Conservation (phyloP, 495 filamentous ascomycete species). For the Xylaria longipes region DNA sequence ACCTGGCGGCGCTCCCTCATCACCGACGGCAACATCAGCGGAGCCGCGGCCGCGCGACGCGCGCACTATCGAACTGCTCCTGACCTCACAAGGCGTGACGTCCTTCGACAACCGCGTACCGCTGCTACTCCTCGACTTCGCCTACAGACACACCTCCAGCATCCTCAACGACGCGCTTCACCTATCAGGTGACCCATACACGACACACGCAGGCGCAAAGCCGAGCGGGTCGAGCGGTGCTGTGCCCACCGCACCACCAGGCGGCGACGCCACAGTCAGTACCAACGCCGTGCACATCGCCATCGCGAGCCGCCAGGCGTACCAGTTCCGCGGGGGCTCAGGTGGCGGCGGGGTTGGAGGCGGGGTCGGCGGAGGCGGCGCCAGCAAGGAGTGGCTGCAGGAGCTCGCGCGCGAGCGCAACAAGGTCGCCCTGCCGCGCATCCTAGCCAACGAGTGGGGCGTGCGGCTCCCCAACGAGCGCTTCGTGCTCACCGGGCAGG, state of each 20-base stretch:
- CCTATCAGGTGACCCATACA: conserved; percentile 68
- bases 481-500: conserved; percentile 84
- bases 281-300: conserved; percentile 58
- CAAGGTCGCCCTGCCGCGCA: conserved; percentile 75
- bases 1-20: conserved; percentile 36
- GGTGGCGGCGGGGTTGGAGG: conserved; percentile 28
- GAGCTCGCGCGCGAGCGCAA: conserved; percentile 87
- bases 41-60: conserved; percentile 87
- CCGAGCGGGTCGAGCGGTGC: conserved; percentile 53
- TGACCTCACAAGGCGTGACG: conserved; percentile 84
- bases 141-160: conserved; percentile 79
- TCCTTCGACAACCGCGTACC: conserved; percentile 94
- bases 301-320: conserved; percentile 55
- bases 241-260: conserved; percentile 49
- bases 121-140: conserved; percentile 93
- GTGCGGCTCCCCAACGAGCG: conserved; percentile 86
- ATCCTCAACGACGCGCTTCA: conserved; percentile 71
- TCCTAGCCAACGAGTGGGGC: conserved; percentile 75
- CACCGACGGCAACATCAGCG: conserved; percentile 37
- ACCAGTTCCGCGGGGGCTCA: conserved; percentile 58
- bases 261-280: conserved; percentile 51
- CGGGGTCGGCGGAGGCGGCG: conserved; percentile 46
- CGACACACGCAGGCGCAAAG: conserved; percentile 55
- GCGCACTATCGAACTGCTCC: conserved; percentile 87
- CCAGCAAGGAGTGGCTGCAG: conserved; percentile 86